Conservation (phyloP, 768 basidiomycete species). For the Mycena floridula region DNA sequence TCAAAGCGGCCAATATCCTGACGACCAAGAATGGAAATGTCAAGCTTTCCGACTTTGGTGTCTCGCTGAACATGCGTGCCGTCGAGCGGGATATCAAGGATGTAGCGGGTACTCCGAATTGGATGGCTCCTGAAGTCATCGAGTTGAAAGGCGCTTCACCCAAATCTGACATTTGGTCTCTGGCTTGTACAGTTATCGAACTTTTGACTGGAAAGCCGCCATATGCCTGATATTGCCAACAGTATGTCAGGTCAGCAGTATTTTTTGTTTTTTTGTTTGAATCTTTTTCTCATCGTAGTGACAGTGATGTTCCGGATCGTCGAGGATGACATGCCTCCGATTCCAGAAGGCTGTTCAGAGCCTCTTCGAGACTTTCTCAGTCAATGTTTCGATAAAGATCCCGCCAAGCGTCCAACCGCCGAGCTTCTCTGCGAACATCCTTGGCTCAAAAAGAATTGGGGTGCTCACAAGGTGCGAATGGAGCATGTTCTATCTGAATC, state of each 20-base stretch:
- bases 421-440: constrained; percentile 82
- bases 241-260: constrained; percentile 73
- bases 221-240: constrained; percentile 83
- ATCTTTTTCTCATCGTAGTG: constrained; percentile 20
- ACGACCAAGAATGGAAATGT: constrained; percentile 97
- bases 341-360: constrained; percentile 77
- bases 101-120: constrained; percentile 93
- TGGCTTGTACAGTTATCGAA: constrained; percentile 93
- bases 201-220: constrained; percentile 89
- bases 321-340: constrained; percentile 83
- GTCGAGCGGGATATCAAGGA: constrained; percentile 82
- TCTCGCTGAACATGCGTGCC: constrained; percentile 90
- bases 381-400: constrained; percentile 91
- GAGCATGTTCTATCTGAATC: neutral
- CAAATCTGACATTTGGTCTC: constrained; percentile 92
- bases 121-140: constrained; percentile 99
- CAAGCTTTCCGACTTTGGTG: constrained; percentile 96
- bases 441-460: constrained; percentile 84
- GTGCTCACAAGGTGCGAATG: constrained; percentile 60
- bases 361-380: constrained; percentile 73
- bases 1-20: constrained; percentile 98
- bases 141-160: constrained; percentile 90
- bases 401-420: constrained; percentile 75
- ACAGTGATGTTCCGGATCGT: constrained; percentile 99
- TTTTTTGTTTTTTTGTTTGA: constrained; percentile 5